Percentiles rank a stretch among this genome's conserved stretches.
phyloP scores from a whole-genome alignment of 345 rosid genomes.

The Microthlaspi erraticum region DNA sequence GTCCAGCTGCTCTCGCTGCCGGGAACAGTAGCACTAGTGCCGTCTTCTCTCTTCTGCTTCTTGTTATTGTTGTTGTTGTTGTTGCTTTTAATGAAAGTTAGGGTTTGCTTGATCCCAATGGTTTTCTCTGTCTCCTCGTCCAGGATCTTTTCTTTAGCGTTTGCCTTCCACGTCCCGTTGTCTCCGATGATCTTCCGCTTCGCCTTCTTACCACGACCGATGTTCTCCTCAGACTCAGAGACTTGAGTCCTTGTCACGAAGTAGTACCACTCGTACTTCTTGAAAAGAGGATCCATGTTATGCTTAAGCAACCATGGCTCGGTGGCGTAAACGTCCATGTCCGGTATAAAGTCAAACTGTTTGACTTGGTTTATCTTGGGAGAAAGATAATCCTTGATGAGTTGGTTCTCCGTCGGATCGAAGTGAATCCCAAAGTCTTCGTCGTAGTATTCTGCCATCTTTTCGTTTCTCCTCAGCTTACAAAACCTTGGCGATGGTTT shows the following conservation, averaged over 20 bases:
- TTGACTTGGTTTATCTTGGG: background rate
- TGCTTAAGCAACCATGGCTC: constrained; percentile 27
- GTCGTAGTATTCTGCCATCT: background rate
- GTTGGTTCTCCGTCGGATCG: background rate
- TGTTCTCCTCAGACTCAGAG: background rate
- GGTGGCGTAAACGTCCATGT: background rate
- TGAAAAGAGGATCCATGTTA: background rate
- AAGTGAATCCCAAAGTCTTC: constrained; percentile 7
- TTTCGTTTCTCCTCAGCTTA: background rate
- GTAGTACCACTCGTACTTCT: constrained; percentile 10
- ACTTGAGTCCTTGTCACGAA: background rate
- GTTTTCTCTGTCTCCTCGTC: background rate
- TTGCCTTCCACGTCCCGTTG: background rate
- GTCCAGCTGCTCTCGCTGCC: background rate
- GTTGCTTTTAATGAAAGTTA: background rate
- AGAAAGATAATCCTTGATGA: background rate
- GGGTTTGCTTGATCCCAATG: background rate
- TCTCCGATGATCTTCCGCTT: constrained; percentile 4
- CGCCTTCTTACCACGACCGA: background rate
- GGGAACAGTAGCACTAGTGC: background rate
- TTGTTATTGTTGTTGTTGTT: background rate
- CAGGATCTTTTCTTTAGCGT: background rate
- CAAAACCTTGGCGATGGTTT: no score
- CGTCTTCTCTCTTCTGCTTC: background rate
- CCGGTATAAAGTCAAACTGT: background rate